Evolutionary conservation across 345 rosid species (phyloP).

Genomic region (Lepidium africanum): DNA sequence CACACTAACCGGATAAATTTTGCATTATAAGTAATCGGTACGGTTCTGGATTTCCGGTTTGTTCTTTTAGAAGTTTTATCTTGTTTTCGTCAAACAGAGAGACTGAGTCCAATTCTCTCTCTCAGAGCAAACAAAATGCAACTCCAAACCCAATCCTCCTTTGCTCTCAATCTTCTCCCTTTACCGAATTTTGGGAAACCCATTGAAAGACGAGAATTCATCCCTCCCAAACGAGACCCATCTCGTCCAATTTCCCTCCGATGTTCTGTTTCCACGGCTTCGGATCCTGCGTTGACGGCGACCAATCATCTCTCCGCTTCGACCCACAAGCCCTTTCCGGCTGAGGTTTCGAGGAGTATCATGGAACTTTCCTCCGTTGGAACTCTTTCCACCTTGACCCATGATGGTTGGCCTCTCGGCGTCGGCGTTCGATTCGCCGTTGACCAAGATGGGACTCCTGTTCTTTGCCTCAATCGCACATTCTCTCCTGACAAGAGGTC

Average conservation of each 20-base stretch:
- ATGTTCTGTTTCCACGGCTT: conserved; percentile 54
- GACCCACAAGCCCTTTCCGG: conserved; percentile 59
- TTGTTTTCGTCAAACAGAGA: neutral
- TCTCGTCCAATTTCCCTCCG: conserved; percentile 33
- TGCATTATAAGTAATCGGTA: neutral
- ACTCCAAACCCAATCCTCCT: conserved; percentile 53
- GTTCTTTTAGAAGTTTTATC: neutral
- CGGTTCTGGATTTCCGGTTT: neutral
- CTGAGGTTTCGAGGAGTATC: conserved; percentile 84
- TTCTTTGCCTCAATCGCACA: conserved; percentile 45
- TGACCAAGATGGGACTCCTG: conserved; percentile 70
- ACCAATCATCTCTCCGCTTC: conserved; percentile 17
- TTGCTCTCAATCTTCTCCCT: conserved; percentile 33
- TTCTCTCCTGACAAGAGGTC: conserved; percentile 53
- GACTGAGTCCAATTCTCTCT: neutral
- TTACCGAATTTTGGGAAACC: conserved; percentile 29
- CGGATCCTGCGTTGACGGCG: conserved; percentile 24
- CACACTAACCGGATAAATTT: neutral
- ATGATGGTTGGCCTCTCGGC: conserved; percentile 70
- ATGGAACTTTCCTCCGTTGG: conserved; percentile 72
- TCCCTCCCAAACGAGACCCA: conserved; percentile 27
- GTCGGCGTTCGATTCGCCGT: conserved; percentile 80
- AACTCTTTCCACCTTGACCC: conserved; percentile 59
- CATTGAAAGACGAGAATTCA: conserved; percentile 26
- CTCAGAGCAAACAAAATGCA: conserved; percentile 35